phyloP scores from a whole-genome alignment of 2,329 filamentous ascomycete genomes.

The Neonectria neomacrospora region DNA sequence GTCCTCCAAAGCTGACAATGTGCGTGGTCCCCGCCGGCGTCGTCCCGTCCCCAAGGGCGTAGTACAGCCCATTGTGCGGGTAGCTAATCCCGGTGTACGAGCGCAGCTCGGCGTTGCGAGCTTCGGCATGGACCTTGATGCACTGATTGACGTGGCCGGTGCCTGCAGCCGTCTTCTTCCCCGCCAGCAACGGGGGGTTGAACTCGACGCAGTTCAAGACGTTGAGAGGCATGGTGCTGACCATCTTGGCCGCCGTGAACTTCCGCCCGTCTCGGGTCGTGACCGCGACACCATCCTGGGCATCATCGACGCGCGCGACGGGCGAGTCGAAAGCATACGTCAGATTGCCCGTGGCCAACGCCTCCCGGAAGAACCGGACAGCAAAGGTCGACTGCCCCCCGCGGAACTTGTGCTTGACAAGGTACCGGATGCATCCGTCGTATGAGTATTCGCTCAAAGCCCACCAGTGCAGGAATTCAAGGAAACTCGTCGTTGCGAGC shows the following conservation, averaged over 20 bases:
- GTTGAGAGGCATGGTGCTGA: constrained; percentile 58
- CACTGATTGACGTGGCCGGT: constrained; percentile 58
- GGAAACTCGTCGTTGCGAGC: constrained; percentile 56
- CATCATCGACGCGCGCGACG: constrained; percentile 48
- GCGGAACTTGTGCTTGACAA: constrained; percentile 56
- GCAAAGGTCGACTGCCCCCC: constrained; percentile 59
- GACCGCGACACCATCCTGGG: constrained; percentile 46
- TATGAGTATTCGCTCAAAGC: constrained; percentile 56
- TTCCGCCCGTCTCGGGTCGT: constrained; percentile 46
- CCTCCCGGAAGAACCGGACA: constrained; percentile 57
- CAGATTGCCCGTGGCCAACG: constrained; percentile 51
- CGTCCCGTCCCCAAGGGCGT: constrained; percentile 57
- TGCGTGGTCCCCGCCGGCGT: constrained; percentile 59
- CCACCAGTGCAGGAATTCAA: constrained; percentile 62
- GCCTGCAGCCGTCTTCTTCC: constrained; percentile 50
- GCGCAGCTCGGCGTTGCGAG: constrained; percentile 52
- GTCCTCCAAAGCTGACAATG: constrained; percentile 57
- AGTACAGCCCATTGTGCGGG: constrained; percentile 55
- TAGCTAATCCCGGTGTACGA: constrained; percentile 57
- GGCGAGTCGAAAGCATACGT: constrained; percentile 55
- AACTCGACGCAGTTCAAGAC: constrained; percentile 55
- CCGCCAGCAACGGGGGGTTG: constrained; percentile 50
- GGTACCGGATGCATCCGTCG: constrained; percentile 51
- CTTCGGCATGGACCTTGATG: constrained; percentile 59
- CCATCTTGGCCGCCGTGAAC: constrained; percentile 47